Evolutionary conservation across 495 filamentous ascomycete genomes (phyloP).

Genomic region (Talaromyces thailandensis): DNA sequence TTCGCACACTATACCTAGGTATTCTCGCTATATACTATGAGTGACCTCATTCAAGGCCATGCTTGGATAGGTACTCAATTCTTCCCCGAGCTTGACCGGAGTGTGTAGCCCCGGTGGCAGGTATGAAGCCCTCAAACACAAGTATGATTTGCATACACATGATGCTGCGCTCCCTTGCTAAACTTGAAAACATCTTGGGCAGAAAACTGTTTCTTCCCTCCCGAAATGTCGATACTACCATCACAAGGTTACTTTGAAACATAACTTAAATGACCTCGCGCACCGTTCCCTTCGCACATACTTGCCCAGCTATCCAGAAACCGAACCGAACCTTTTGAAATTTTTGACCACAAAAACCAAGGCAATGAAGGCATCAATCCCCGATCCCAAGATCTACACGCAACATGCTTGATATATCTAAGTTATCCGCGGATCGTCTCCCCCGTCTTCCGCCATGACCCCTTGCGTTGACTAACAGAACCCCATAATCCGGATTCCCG

Average conservation of each 20-base stretch:
- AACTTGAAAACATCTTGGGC: not conserved
- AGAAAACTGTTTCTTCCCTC: not conserved
- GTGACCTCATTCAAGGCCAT: not conserved
- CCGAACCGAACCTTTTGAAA: too few relatives aligned
- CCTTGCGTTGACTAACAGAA: not conserved
- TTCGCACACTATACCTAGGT: not conserved
- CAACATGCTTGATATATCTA: not conserved
- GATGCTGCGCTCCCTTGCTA: not conserved
- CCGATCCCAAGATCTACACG: not conserved
- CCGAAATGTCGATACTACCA: not conserved
- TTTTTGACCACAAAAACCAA: too few relatives aligned
- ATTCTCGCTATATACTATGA: not conserved
- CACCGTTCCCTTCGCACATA: not conserved
- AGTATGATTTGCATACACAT: not conserved
- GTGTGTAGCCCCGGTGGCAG: not conserved
- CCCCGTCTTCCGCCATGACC: not conserved
- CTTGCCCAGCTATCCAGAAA: not conserved
- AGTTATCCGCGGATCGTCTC: not conserved
- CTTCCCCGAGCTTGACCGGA: not conserved
- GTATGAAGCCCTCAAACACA: not conserved
- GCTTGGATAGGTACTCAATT: not conserved
- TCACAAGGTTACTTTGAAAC: not conserved
- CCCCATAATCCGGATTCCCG: not conserved
- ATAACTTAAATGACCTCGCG: not conserved
- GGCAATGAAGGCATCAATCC: not conserved